Conservation (phyloP, 192 early-diverging fungal genomes). For the Backusella westeae region DNA sequence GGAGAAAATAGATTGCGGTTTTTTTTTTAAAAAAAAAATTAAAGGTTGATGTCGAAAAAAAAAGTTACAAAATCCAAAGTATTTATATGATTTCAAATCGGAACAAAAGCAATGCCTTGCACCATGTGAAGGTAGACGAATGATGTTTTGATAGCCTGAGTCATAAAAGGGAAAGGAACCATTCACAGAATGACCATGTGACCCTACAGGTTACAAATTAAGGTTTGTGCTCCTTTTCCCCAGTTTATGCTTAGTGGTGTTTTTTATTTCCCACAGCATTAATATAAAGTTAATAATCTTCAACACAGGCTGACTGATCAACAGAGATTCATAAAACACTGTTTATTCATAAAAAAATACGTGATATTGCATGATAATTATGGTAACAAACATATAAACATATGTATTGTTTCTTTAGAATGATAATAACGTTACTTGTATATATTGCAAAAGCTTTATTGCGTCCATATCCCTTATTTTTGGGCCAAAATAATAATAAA, state of each 20-base stretch:
- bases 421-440: too few relatives aligned
- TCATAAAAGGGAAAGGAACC: constrained; percentile 1
- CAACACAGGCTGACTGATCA: background rate
- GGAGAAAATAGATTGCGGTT: background rate
- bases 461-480: background rate
- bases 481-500: background rate
- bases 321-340: background rate
- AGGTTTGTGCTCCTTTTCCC: background rate
- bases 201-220: background rate
- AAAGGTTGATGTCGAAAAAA: background rate
- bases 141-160: constrained; percentile 4
- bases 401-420: too few relatives aligned
- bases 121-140: background rate
- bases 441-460: background rate
- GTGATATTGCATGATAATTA: background rate
- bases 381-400: background rate
- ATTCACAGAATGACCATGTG: constrained; percentile 3
- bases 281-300: background rate
- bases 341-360: background rate
- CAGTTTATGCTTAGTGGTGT: background rate
- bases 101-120: background rate
- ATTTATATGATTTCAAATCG: constrained; percentile 4
- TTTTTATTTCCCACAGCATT: background rate
- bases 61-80: background rate
- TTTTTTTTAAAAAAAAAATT: background rate